Evolutionary conservation across 441 rosid species (phyloP).

Genomic region (Gossypium davidsonii): DNA sequence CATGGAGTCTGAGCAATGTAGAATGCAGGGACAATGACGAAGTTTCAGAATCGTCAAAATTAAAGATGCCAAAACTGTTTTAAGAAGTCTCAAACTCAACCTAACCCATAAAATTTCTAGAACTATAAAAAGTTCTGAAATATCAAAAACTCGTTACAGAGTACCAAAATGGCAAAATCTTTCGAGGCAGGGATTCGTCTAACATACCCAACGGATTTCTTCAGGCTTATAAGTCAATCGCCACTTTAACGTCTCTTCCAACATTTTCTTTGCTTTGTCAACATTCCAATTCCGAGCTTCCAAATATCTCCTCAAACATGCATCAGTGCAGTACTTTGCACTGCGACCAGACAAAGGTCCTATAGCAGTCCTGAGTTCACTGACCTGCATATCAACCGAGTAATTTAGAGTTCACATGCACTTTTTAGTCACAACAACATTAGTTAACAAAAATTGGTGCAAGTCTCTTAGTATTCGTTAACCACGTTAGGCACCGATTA

Average conservation of each 20-base stretch:
- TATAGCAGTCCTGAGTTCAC: constrained; percentile 41
- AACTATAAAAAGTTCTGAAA: not conserved
- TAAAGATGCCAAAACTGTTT: not conserved
- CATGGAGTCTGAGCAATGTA: not conserved
- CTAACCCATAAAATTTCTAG: not conserved
- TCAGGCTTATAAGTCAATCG: constrained; percentile 63
- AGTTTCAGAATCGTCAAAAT: not conserved
- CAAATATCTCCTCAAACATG: constrained; percentile 55
- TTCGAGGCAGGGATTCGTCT: not conserved
- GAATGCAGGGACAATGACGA: not conserved
- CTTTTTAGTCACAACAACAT: not conserved
- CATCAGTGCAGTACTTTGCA: constrained; percentile 44
- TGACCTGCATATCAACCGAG: constrained; percentile 30
- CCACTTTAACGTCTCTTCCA: constrained; percentile 64
- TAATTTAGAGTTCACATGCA: not conserved
- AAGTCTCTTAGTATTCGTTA: not conserved
- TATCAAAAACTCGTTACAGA: not conserved
- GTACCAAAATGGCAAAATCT: not conserved
- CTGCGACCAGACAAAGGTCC: constrained; percentile 57
- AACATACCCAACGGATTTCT: constrained; percentile 63
- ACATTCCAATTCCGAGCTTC: constrained; percentile 62
- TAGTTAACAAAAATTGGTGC: not conserved
- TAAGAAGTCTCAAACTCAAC: not conserved
- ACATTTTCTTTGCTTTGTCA: constrained; percentile 53
- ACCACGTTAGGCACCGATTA: too few species aligned